phyloP scores from a whole-genome alignment of 441 rosid species.

The Pelargonium myrrhifolium region DNA sequence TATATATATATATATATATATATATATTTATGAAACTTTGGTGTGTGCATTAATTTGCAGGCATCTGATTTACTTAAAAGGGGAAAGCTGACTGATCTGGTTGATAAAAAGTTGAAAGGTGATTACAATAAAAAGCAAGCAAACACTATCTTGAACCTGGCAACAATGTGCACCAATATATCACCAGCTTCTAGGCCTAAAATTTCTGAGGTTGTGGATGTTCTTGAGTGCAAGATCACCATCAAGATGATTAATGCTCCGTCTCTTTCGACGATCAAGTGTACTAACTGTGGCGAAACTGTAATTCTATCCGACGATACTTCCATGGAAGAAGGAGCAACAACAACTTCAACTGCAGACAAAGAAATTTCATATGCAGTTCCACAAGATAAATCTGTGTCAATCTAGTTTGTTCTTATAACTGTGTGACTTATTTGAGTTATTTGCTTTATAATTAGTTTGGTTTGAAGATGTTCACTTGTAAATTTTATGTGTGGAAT shows the following conservation, averaged over 20 bases:
- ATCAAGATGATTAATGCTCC: not conserved
- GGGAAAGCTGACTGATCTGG: not conserved
- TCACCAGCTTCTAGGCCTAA: slow-evolving; percentile 2
- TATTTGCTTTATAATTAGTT: no score
- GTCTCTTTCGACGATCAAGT: not conserved
- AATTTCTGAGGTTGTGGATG: not conserved
- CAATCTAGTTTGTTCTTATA: no score
- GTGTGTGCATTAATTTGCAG: not conserved
- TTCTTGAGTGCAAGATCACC: not conserved
- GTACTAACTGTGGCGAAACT: not conserved
- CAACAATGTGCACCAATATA: not conserved
- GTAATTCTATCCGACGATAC: not conserved
- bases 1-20: no score
- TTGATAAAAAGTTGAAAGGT: not conserved
- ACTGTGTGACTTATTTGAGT: no score
- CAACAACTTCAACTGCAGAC: no score
- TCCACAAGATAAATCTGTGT: no score
- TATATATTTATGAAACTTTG: no score
- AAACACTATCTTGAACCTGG: not conserved
- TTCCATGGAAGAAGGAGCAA: no score
- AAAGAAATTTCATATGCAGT: no score
- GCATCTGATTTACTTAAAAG: not conserved
- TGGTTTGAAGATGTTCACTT: no score
- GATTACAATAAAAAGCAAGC: not conserved
- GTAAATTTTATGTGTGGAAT: no score